Percentiles rank a stretch among this genome's conserved stretches.
phyloP scores from a whole-genome alignment of 192 early-diverging fungal genomes.

The Nowakowskiella sp. region DNA sequence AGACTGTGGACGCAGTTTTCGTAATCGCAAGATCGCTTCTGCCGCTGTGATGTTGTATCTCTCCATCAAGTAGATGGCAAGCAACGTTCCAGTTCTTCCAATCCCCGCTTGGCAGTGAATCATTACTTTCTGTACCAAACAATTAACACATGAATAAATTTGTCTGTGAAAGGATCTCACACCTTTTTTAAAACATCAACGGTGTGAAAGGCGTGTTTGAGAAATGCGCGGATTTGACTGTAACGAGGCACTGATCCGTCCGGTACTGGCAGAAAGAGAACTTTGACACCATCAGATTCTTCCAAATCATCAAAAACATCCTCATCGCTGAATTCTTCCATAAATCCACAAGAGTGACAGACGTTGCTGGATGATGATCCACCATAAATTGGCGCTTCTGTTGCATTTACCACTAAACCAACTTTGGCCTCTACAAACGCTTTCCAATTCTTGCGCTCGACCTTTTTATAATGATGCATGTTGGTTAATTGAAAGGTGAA shows the following conservation, averaged over 20 bases:
- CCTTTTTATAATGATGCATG: too few relatives aligned
- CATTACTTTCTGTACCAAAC: constrained; percentile 28
- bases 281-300: constrained; percentile 9
- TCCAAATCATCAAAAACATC: constrained; percentile 34
- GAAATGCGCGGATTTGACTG: constrained; percentile 26
- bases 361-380: background rate
- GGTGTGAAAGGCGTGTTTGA: constrained; percentile 18
- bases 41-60: constrained; percentile 31
- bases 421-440: constrained; percentile 24
- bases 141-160: too few relatives aligned
- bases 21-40: constrained; percentile 26
- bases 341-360: constrained; percentile 10
- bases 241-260: constrained; percentile 34
- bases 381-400: constrained; percentile 26
- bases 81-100: constrained; percentile 39
- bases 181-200: constrained; percentile 20
- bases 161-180: too few relatives aligned
- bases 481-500: too few relatives aligned
- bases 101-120: constrained; percentile 49
- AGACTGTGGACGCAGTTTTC: constrained; percentile 34
- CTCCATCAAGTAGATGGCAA: constrained; percentile 38
- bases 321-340: constrained; percentile 14
- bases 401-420: constrained; percentile 41
- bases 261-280: constrained; percentile 37
- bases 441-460: constrained; percentile 29